Evolutionary conservation across 768 basidiomycete genomes (phyloP).

Genomic region (Pleurotus salmoneostramineus): DNA sequence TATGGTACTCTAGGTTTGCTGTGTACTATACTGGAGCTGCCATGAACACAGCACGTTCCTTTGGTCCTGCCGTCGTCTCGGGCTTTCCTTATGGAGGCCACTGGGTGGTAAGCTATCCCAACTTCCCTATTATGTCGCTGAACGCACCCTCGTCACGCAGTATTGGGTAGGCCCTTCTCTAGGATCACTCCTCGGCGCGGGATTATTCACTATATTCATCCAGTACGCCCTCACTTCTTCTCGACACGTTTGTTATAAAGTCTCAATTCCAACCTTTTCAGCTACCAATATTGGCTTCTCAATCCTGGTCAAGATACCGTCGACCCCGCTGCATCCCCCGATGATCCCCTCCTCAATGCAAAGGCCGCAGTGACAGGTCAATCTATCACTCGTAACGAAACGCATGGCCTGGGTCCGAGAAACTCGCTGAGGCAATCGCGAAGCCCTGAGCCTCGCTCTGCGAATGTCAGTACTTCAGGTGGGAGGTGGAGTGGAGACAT

Average conservation of each 20-base stretch:
- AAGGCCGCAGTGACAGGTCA: neutral
- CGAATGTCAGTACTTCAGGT: neutral
- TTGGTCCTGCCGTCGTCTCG: slow-evolving; percentile 66
- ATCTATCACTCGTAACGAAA: neutral
- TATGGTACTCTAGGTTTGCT: slow-evolving; percentile 39
- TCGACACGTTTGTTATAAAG: neutral
- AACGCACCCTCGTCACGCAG: slow-evolving; percentile 21
- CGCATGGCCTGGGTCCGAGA: neutral
- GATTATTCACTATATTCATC: slow-evolving; percentile 56
- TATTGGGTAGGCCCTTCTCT: slow-evolving; percentile 72
- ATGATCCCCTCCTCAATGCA: slow-evolving; percentile 23
- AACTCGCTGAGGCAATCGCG: neutral
- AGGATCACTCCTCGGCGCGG: slow-evolving; percentile 56
- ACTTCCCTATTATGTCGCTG: neutral
- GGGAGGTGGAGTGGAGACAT: neutral
- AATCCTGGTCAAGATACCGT: slow-evolving; percentile 39
- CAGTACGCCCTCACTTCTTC: slow-evolving; percentile 20
- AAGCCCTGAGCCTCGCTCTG: neutral
- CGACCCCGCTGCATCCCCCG: slow-evolving; percentile 37
- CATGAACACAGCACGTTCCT: slow-evolving; percentile 67
- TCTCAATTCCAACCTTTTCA: slow-evolving; percentile 14
- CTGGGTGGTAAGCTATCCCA: slow-evolving; percentile 48
- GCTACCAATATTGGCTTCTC: slow-evolving; percentile 50
- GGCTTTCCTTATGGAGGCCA: slow-evolving; percentile 51
- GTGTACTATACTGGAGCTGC: slow-evolving; percentile 61